A percentile compares a stretch with the other conserved stretches of the same genome.
These are phyloP conservation scores for Trifolium repens DNA, from an alignment of 306 rosid genomes.

Conservation along the genomic window DNA sequence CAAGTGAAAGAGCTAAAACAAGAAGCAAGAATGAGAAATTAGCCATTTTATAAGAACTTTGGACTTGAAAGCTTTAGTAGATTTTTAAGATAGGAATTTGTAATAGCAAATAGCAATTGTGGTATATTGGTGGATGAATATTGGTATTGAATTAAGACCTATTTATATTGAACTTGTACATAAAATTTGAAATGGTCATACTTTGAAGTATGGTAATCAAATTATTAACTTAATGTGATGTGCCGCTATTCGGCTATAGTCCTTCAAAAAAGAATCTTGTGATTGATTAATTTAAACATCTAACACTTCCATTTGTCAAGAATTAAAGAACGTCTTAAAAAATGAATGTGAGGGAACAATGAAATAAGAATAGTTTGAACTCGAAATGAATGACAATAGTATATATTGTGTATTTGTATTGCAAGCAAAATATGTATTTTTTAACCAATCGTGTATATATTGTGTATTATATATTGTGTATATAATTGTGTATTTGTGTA, in stretches of 20 bases:
- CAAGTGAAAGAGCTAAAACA: constrained; percentile 39
- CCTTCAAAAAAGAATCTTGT: constrained; percentile 22
- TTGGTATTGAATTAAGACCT: not conserved
- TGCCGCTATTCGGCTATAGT: constrained; percentile 21
- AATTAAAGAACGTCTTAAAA: not conserved
- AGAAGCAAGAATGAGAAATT: constrained; percentile 30
- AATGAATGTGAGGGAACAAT: not conserved
- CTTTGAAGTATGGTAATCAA: constrained; percentile 37
- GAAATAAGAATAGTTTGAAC: no score
- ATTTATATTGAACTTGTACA: constrained; percentile 23
- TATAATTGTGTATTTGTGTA: no score
- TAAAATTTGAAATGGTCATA: constrained; percentile 29
- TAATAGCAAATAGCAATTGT: not conserved
- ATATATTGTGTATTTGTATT: no score
- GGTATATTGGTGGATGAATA: constrained; percentile 14
- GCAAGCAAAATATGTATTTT: no score
- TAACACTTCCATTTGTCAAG: not conserved
- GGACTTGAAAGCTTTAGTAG: constrained; percentile 20
- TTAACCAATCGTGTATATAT: no score
- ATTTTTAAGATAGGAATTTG: not conserved
- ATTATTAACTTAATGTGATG: not conserved
- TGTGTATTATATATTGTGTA: no score
- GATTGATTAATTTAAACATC: not conserved
- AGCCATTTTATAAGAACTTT: constrained; percentile 37
- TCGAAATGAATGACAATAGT: no score